These are phyloP conservation scores for Microbotryum violaceum DNA, from an alignment of 1,284 basidiomycete genomes.

Conservation along the genomic window DNA sequence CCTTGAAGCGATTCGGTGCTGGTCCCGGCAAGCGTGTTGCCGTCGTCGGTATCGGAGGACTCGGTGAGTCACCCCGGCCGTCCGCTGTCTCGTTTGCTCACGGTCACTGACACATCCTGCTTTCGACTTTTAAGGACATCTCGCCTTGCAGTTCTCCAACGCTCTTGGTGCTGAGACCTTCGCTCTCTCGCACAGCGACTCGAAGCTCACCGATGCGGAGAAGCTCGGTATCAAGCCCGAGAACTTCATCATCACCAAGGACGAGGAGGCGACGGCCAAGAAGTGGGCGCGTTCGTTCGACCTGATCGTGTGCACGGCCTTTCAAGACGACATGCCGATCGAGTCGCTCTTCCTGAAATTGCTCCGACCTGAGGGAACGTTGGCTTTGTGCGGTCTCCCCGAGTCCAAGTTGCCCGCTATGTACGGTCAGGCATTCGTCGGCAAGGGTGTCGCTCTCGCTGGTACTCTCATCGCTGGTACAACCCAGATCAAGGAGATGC, in stretches of 20 bases:
- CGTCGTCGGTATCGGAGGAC: conserved; percentile 41
- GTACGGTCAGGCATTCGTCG: conserved; percentile 21
- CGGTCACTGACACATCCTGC: background rate
- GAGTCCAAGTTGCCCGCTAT: conserved; percentile 26
- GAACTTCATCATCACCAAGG: conserved; percentile 31
- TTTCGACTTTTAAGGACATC: background rate
- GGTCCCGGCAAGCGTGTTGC: conserved; percentile 44
- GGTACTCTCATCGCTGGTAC: conserved; percentile 42
- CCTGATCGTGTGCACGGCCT: conserved; percentile 44
- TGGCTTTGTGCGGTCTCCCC: conserved; percentile 42
- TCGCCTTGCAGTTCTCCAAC: conserved; percentile 19
- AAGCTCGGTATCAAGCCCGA: conserved; percentile 42
- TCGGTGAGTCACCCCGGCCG: conserved; percentile 36
- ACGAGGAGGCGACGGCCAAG: conserved; percentile 19
- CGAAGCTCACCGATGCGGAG: conserved; percentile 42
- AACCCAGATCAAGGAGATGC: conserved; percentile 41
- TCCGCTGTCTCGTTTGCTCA: background rate
- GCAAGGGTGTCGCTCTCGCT: conserved; percentile 25
- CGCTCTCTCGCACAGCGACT: conserved; percentile 45
- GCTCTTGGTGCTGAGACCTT: conserved; percentile 43
- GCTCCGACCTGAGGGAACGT: conserved; percentile 42
- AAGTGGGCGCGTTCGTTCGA: conserved; percentile 33
- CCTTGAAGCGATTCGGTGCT: conserved; percentile 45
- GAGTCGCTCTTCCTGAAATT: conserved; percentile 41
- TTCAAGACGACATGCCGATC: conserved; percentile 40